These are phyloP conservation scores for Pestalotiopsis sp. DNA, from an alignment of 2,329 filamentous ascomycete species.

Conservation along the genomic window DNA sequence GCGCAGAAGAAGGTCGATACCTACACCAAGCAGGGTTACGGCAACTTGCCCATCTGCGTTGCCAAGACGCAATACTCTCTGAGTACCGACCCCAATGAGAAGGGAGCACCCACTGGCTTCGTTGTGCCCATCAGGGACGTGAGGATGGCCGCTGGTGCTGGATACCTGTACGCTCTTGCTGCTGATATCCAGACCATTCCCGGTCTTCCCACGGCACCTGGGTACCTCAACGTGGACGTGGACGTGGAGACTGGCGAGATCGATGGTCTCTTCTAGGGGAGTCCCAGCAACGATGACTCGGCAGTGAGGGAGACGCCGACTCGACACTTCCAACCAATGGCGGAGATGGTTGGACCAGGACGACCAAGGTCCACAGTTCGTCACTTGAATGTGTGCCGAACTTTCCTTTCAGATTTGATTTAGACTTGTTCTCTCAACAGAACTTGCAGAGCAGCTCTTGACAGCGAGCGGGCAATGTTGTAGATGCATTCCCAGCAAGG, in stretches of 20 bases:
- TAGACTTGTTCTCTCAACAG: slow-evolving; percentile 3
- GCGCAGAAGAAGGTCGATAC: slow-evolving; percentile 96
- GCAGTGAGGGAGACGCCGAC: too few relatives aligned
- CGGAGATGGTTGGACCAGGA: too few relatives aligned
- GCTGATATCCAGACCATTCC: slow-evolving; percentile 99
- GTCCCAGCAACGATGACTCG: not conserved
- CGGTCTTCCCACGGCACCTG: slow-evolving; percentile 90
- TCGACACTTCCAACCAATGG: too few relatives aligned
- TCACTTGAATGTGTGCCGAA: too few relatives aligned
- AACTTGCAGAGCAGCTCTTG: not conserved
- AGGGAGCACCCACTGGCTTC: slow-evolving; percentile 93
- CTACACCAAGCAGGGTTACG: slow-evolving; percentile 90
- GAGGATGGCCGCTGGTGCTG: slow-evolving; percentile 88
- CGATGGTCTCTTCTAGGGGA: slow-evolving; percentile 79
- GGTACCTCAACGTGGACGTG: slow-evolving; percentile 91
- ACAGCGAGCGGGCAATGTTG: not conserved
- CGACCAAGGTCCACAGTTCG: too few relatives aligned
- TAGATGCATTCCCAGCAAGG: not conserved
- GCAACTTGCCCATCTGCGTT: slow-evolving; percentile 91
- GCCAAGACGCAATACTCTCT: slow-evolving; percentile 99
- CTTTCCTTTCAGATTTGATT: not conserved
- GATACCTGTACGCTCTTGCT: slow-evolving; percentile 90
- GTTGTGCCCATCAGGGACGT: slow-evolving; percentile 95
- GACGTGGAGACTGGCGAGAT: slow-evolving; percentile 84
- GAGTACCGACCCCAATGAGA: slow-evolving; percentile 88